A percentile compares a stretch with the other conserved stretches of the same genome.
These are phyloP conservation scores for Melastoma malabathricum DNA, from an alignment of 345 rosid genomes.

Conservation along the genomic window DNA sequence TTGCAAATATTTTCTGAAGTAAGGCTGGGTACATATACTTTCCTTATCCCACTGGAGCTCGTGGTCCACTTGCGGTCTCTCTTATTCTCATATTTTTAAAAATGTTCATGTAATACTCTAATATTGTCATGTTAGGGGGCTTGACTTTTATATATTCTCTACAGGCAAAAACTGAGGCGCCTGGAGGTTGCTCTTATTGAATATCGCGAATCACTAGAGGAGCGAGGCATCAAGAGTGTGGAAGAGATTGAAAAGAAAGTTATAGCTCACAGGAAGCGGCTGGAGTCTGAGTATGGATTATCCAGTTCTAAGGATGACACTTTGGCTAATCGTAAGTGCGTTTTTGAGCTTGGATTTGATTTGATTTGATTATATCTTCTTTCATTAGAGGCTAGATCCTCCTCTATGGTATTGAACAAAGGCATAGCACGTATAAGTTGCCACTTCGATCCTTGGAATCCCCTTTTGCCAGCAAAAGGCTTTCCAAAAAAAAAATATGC, in stretches of 20 bases:
- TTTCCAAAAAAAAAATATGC: not conserved
- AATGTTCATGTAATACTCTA: not conserved
- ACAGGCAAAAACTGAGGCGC: conserved; percentile 81
- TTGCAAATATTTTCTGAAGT: too few species aligned
- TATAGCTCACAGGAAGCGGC: conserved; percentile 55
- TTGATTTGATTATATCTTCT: conserved; percentile 3
- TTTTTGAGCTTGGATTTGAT: not conserved
- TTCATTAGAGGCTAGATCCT: too few species aligned
- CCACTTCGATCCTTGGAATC: too few species aligned
- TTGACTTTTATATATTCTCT: conserved; percentile 8
- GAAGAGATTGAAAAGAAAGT: conserved; percentile 94
- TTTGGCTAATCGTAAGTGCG: conserved; percentile 42
- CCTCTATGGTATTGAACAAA: too few species aligned
- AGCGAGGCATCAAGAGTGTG: conserved; percentile 55
- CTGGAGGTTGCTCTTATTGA: conserved; percentile 89
- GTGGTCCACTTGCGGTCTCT: too few species aligned
- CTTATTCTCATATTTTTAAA: too few species aligned
- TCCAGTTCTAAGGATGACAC: conserved; percentile 23
- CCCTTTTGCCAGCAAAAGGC: too few species aligned
- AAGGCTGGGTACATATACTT: too few species aligned
- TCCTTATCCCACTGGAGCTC: too few species aligned
- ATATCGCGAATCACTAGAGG: conserved; percentile 92
- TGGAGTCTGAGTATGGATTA: conserved; percentile 66
- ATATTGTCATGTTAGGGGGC: not conserved
- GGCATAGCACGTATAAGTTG: too few species aligned